phyloP scores from a whole-genome alignment of 352 stramenopile genomes.

The Blastocystis sp. region DNA sequence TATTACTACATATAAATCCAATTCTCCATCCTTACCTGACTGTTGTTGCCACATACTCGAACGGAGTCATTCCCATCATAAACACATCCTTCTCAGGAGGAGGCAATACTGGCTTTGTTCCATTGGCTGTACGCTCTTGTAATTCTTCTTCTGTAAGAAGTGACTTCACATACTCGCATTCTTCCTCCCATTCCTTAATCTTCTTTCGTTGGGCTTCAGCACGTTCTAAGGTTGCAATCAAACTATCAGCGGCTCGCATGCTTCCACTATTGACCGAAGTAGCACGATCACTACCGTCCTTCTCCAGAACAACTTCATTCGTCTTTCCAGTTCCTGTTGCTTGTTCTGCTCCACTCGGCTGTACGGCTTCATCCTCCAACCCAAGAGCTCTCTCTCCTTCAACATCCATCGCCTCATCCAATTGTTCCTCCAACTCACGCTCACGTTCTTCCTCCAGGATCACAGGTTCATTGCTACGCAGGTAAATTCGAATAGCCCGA shows the following conservation, averaged over 20 bases:
- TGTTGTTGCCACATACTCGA: conserved; percentile 85
- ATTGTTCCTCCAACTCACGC: conserved; percentile 85
- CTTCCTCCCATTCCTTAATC: conserved; percentile 65
- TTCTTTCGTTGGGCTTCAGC: conserved; percentile 79
- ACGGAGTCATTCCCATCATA: conserved; percentile 84
- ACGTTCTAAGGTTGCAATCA: conserved; percentile 88
- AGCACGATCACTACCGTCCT: conserved; percentile 24
- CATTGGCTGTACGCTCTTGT: conserved; percentile 54
- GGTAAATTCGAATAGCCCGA: conserved; percentile 88
- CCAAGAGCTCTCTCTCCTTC: conserved; percentile 72
- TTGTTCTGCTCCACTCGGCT: not conserved
- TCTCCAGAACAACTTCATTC: conserved; percentile 25
- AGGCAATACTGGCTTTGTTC: conserved; percentile 60
- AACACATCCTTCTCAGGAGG: conserved; percentile 77
- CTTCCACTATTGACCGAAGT: conserved; percentile 38
- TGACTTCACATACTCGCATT: conserved; percentile 56
- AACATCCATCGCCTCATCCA: conserved; percentile 81
- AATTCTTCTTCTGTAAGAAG: conserved; percentile 63
- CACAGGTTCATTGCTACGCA: conserved; percentile 88
- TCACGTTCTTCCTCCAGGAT: conserved; percentile 96
- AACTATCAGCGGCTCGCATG: conserved; percentile 71
- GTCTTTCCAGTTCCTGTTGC: not conserved
- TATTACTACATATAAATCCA: conserved; percentile 65
- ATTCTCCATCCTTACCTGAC: conserved; percentile 69
- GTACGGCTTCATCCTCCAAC: conserved; percentile 8